Conservation (phyloP, 805 yeast genomes). For the Candida anglica region DNA sequence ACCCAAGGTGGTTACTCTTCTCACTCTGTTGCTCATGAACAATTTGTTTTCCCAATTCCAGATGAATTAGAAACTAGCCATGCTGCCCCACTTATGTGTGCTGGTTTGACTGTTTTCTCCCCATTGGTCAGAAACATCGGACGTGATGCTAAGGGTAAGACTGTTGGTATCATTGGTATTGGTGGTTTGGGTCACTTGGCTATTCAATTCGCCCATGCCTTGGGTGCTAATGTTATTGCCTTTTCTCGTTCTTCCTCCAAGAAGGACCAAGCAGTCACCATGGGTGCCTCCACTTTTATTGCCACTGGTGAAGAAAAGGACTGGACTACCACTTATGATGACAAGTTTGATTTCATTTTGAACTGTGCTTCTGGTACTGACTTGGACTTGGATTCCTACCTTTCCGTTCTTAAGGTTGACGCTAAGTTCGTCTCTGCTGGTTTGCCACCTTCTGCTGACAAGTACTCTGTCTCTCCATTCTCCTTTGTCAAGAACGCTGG, state of each 20-base stretch:
- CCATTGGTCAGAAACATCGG: constrained; percentile 49
- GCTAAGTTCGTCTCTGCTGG: constrained; percentile 65
- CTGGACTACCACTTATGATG: constrained; percentile 30
- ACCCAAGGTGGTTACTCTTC: constrained; percentile 71
- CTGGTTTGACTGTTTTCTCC: constrained; percentile 69
- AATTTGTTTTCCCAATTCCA: constrained; percentile 63
- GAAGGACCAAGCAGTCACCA: constrained; percentile 42
- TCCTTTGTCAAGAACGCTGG: constrained; percentile 49
- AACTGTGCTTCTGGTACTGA: constrained; percentile 44
- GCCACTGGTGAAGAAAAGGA: constrained; percentile 49
- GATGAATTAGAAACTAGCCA: constrained; percentile 37
- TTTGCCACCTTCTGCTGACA: constrained; percentile 47
- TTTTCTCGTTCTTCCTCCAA: constrained; percentile 49
- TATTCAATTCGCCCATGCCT: constrained; percentile 51
- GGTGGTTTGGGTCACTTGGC: constrained; percentile 61
- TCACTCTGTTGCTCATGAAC: constrained; percentile 60
- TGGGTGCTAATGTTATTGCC: constrained; percentile 58
- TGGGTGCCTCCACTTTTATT: constrained; percentile 49
- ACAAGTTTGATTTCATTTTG: constrained; percentile 43
- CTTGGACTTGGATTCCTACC: constrained; percentile 26
- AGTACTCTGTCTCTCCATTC: constrained; percentile 45
- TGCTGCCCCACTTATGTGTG: constrained; percentile 75
- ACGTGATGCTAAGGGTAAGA: constrained; percentile 40
- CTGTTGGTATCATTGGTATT: constrained; percentile 52
- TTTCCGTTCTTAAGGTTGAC: constrained; percentile 47